Base-by-base conservation (phyloP, 1,139 yeast species). In the Kodamaea plutei region DNA sequence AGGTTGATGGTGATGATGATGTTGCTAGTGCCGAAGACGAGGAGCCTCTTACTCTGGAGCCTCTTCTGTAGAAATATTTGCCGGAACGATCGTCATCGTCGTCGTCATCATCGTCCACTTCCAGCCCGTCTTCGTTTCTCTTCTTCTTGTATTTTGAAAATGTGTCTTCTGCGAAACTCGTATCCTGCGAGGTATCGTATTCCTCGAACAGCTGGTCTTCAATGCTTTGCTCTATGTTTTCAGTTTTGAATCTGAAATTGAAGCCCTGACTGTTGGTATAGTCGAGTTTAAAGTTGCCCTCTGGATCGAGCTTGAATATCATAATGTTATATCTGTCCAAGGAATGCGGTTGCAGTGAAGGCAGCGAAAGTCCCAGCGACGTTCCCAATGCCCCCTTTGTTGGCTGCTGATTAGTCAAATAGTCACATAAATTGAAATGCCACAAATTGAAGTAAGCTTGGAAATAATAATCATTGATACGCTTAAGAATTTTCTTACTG, bases 361-460 rank as follows among this genome's bases (percentile, higher is more conserved):
- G 25, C 25, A 18, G 25, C n/a, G n/a, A n/a, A n/a, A n/a, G n/a
- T 6, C 21, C 23, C 18, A 26, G 20, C 5, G 24, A 22, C 10
- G 29, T 20, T n/a, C n/a, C n/a, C n/a, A n/a, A n/a, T n/a, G n/a
- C n/a, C n/a, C n/a, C 28, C 18, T 25, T 11, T 18, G 26, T 14
- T 18, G 26, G 11, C 20, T 13, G 22, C 22, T 25, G 8, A n/a
- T n/a, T n/a, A n/a, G n/a, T n/a, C 10, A 47, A 34, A 31, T 54
- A 54, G 49, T 82, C 91, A 47, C 88, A 76, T 30, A 83, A 56
- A 47, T 82, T 82, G 49, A 79, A 80, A 51, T 83, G 87, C 93
- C 93, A 83, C 40, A 79, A 66, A 48, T 80, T 79, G 44, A 79
- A 79, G 52, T 78, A 81, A 2, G 85, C 78, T 11, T 74, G 63